Conservation (phyloP, 2,329 filamentous ascomycete species). For the Verticillium longisporum region DNA sequence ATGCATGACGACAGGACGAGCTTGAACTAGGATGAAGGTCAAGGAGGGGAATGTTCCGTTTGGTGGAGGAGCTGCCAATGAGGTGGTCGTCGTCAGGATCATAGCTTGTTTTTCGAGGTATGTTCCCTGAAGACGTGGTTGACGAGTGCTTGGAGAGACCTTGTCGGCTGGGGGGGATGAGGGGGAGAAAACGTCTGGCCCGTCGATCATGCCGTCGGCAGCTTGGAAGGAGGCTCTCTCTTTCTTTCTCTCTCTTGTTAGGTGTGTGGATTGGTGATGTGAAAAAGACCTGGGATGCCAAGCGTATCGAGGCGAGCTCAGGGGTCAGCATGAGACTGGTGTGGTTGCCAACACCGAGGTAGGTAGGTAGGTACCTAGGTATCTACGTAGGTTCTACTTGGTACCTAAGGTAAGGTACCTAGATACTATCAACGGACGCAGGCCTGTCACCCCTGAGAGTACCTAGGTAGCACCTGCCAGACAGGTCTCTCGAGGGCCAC, state of each 20-base stretch:
- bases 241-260: not conserved
- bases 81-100: not conserved
- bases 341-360: no score
- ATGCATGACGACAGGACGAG: not conserved
- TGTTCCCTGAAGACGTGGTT: not conserved
- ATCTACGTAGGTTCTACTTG: no score
- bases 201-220: not conserved
- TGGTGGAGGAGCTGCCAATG: not conserved
- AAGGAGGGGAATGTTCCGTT: conserved; percentile 10
- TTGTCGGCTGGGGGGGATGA: no score
- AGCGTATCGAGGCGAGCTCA: not conserved
- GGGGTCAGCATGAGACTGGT: not conserved
- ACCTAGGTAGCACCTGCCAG: not conserved
- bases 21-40: not conserved
- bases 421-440: no score
- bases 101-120: not conserved
- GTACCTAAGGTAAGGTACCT: no score
- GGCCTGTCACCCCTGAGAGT: no score
- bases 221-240: not conserved
- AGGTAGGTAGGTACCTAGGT: no score
- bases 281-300: not conserved
- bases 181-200: not conserved
- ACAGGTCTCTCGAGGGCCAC: not conserved
- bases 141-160: not conserved
- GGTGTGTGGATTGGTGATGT: not conserved